Evolutionary conservation across 164 flowering plant species (phyloP), one percentile per base, ranked within the genome.

Genomic region (Kingdonia uniflora): DNA sequence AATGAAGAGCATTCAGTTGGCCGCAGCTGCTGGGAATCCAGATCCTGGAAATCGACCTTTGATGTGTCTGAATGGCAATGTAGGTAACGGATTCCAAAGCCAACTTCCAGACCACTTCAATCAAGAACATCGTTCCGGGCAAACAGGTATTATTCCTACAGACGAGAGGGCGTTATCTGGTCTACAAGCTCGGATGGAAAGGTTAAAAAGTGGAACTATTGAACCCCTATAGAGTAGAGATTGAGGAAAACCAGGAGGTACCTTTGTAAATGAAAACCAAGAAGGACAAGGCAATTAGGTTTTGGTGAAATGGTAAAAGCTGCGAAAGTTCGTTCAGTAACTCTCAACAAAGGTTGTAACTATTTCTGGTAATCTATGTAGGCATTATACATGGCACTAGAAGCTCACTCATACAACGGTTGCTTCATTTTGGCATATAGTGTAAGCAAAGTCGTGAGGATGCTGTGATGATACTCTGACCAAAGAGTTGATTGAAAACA

Each of bases 101-200:
- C 80, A 80, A 46, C 33, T 52, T 58, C 26, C 77, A 2, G 82
- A 77, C 13, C 63, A n/a, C 10, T 22, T 49, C 20, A 68, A 56
- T 55, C 58, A 37, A 2, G 86, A 76, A 59, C 69, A 63, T 67
- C 58, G 35, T 29, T 29, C 79, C 2, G 45, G 55, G 14, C 90
- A 76, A 51, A 24, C 78, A 16, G 76, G 76, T 11, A 82, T 82
- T 49, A 84, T 80, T 55, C 95, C 95, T 1, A 81, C 89, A 91
- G 97, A 92, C 50, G 99, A 84, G 75, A 88, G 80, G 59, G 99
- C 97, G 1, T 60, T 92, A 45, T 88, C 95, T 11, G 99, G 97
- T 40, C 82, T 92, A 54, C 99, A 92, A 64, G 99, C 97, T 6
- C 85, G 99, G 21, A 92, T 92, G 99, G 95, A 92, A 61, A 81